Conservation (phyloP, 441 rosid species). For the Sinapis alba region DNA sequence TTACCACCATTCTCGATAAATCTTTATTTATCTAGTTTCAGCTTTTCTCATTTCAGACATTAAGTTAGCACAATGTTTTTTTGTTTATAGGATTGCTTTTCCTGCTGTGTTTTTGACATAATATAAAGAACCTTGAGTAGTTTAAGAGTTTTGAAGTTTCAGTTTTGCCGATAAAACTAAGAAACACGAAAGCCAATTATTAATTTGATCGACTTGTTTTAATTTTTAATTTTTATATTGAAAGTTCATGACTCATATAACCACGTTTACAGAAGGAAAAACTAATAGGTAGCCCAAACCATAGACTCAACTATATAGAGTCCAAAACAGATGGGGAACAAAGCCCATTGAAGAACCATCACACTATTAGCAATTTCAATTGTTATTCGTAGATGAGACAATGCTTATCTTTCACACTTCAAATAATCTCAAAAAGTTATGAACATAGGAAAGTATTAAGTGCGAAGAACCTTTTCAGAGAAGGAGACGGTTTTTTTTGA, state of each 20-base stretch:
- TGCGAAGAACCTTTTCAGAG: neutral
- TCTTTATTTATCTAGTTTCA: neutral
- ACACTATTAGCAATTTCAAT: neutral
- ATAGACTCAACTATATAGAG: no score
- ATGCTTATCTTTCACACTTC: neutral
- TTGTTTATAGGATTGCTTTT: neutral
- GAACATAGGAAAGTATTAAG: neutral
- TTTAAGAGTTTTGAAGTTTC: neutral
- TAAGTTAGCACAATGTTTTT: neutral
- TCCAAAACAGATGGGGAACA: no score
- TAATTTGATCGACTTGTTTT: no score
- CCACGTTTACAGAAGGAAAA: no score
- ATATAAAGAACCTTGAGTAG: neutral
- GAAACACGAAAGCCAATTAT: neutral
- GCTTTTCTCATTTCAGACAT: neutral
- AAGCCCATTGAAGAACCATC: neutral
- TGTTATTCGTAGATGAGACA: neutral
- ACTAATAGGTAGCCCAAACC: no score
- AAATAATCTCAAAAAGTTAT: neutral
- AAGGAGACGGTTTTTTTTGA: neutral
- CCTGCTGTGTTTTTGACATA: neutral
- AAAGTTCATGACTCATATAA: no score
- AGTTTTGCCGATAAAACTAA: neutral
- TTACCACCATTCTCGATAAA: conserved; percentile 19
- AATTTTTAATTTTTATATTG: no score